Percentiles rank a stretch among this genome's conserved stretches.
phyloP scores from a whole-genome alignment of 176 grass and related monocot genomes.

The Coix lacrymajobi region DNA sequence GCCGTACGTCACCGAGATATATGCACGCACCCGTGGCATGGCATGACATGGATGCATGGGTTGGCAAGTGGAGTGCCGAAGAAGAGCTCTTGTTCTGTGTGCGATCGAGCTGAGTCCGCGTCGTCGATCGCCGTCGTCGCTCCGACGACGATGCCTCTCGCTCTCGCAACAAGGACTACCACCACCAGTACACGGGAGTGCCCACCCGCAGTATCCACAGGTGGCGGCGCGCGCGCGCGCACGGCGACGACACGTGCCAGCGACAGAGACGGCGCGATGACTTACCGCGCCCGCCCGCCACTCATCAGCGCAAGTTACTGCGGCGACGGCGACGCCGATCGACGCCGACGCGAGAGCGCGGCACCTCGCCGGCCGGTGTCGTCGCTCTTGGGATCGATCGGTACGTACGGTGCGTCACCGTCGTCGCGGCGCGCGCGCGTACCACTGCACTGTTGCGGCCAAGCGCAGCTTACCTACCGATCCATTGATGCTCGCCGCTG shows the following conservation, averaged over 20 bases:
- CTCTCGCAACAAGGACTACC: background rate
- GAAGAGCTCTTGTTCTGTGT: background rate
- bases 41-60: background rate
- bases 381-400: background rate
- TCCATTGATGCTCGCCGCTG: background rate
- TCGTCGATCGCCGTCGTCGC: background rate
- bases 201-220: background rate
- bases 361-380: background rate
- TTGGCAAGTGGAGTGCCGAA: constrained; percentile 18
- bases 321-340: background rate
- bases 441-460: background rate
- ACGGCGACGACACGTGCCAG: constrained; percentile 20
- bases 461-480: background rate
- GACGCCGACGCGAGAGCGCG: background rate
- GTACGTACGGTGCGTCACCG: background rate
- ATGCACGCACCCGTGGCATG: background rate
- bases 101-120: background rate
- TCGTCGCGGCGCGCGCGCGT: background rate
- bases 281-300: background rate
- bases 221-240: constrained; percentile 11
- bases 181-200: background rate
- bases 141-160: background rate
- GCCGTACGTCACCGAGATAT: background rate
- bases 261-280: constrained; percentile 25
- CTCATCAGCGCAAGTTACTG: constrained; percentile 13